Conservation (phyloP, 495 filamentous ascomycete species). For the Xylaria castorea region DNA sequence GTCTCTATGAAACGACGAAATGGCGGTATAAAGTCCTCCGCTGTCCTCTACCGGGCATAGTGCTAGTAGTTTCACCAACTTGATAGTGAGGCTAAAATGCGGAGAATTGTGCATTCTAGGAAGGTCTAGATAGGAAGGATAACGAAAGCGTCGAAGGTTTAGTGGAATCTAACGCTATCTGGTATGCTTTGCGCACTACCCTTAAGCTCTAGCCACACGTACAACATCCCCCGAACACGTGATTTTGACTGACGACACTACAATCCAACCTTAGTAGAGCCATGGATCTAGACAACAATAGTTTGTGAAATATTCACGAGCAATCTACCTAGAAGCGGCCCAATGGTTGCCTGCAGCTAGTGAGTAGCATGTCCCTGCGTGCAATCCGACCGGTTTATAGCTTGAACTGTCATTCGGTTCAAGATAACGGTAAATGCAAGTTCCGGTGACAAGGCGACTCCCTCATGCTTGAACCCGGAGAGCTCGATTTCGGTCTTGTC, state of each 20-base stretch:
- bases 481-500: too few species aligned
- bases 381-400: too few species aligned
- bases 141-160: background rate
- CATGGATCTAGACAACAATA: background rate
- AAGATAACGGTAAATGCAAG: too few species aligned
- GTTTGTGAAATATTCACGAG: background rate
- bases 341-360: background rate
- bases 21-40: background rate
- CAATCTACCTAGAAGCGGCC: background rate
- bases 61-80: background rate
- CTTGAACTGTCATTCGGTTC: too few species aligned
- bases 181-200: background rate
- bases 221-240: background rate
- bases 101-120: background rate
- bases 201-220: background rate
- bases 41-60: background rate
- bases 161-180: slow-evolving; percentile 1
- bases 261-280: background rate
- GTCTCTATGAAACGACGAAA: background rate
- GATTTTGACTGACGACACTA: background rate
- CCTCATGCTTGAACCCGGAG: too few species aligned
- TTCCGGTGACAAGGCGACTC: too few species aligned
- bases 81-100: background rate
- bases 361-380: background rate
- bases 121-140: background rate